Base-by-base conservation (phyloP, 768 basidiomycete genomes). In the Coprinellus micaceus region DNA sequence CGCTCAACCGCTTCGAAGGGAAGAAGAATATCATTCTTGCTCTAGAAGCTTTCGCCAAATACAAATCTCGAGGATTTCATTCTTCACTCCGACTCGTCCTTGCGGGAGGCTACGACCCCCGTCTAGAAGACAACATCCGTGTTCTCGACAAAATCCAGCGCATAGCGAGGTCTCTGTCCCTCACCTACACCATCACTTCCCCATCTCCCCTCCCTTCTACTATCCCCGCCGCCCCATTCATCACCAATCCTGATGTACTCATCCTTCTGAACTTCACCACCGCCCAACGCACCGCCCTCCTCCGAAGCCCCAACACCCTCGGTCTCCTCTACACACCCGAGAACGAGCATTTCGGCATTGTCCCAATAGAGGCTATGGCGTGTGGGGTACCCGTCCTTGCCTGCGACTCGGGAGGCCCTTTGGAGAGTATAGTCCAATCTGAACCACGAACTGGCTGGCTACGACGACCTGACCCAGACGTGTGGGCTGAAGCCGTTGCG, bases 301-400 rank as follows among this genome's bases (percentile, higher is more conserved):
- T 99, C 36, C 81, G 73, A 12, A 79, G 83, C 4, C 68, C 82
- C 0, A 81, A 79, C 4, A 91, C 92, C 0, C 70, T 83, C 15
- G 90, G 83, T 0, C 76, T 98, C 0, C 78, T 99, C 6, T 99
- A 99, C 68, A 99, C 96, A 0, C 97, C 96, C 0, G 75, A 82
- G 7, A 96, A 96, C 69, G 96, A 99, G 64, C 96, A 99, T 68
- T 97, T 98, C 68, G 97, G 96, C 1, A 98, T 99, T 61, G 95
- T 88, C 0, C 96, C 97, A 2, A 82, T 98, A 2, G 96, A 99
- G 69, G 94, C 84, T 0, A 98, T 98, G 94, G 81, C 85, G 7
- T 94, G 90, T 46, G 92, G 94, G 2, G 69, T 98, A 0, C 94
- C 95, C 0, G 88, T 98, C 1, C 72, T 99, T 19, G 95, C 94